These are phyloP conservation scores for Coniophora puteana DNA, from an alignment of 1,284 basidiomycete species.

Conservation along the genomic window DNA sequence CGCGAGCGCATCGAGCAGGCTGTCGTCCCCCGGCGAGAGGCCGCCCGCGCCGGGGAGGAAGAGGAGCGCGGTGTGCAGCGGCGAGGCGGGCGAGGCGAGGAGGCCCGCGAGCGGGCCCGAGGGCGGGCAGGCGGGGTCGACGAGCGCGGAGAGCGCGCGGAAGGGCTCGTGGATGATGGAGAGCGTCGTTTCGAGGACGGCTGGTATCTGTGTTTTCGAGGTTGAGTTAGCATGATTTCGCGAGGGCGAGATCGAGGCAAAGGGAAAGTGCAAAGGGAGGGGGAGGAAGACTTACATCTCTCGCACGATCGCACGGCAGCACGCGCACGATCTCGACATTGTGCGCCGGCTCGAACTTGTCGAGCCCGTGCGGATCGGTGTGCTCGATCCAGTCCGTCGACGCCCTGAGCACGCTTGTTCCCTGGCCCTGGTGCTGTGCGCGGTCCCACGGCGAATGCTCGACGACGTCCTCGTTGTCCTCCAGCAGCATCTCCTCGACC, in stretches of 20 bases:
- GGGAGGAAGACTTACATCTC: slow-evolving; percentile 16
- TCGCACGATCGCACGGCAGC: slow-evolving; percentile 17
- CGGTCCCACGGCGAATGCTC: slow-evolving; percentile 56
- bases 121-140: slow-evolving; percentile 47
- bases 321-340: slow-evolving; percentile 60
- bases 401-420: slow-evolving; percentile 44
- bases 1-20: slow-evolving; percentile 41
- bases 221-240: no score
- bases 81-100: slow-evolving; percentile 48
- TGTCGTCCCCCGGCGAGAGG: slow-evolving; percentile 12
- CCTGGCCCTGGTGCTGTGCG: slow-evolving; percentile 32
- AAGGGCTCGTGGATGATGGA: slow-evolving; percentile 56
- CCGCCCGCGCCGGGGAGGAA: slow-evolving; percentile 48
- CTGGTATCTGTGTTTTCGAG: no score
- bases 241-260: slow-evolving; percentile 14
- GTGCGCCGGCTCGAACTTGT: slow-evolving; percentile 56
- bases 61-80: slow-evolving; percentile 55
- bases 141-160: slow-evolving; percentile 41
- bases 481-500: slow-evolving; percentile 39
- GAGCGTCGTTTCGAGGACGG: slow-evolving; percentile 32
- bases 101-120: slow-evolving; percentile 47
- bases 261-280: slow-evolving; percentile 4
- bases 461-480: slow-evolving; percentile 63
- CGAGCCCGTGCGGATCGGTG: slow-evolving; percentile 56
- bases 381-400: slow-evolving; percentile 71